Base-by-base conservation (phyloP, 495 filamentous ascomycete genomes). In the Annulohypoxylon stygium region DNA sequence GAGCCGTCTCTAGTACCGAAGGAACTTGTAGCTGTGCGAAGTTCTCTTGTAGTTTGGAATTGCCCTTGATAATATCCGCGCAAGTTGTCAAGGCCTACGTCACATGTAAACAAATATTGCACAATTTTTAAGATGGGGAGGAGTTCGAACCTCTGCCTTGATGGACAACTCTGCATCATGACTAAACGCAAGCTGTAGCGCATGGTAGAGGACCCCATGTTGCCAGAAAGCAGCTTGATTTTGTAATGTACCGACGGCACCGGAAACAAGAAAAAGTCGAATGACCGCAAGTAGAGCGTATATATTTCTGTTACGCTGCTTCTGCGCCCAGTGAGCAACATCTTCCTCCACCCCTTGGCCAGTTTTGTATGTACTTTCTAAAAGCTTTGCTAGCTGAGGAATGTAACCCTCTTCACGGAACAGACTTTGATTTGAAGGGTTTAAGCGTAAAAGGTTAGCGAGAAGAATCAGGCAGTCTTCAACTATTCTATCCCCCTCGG, bases 381-480 rank as follows among this genome's bases (percentile, higher is more conserved):
- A 85, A 23, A 98, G 83, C 25, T 86, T 88, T 20, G 90, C 88
- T 53, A 97, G 80, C 76, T 90, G 91, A 33, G 90, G 86, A 23
- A 97, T 88, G 75, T 91, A 95, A 0, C 93, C 94, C 39, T 92
- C 95, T 79, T 99, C 97, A 55, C 96, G 86, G 77, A 99, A 98
- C 71, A 93, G 91, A 37, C 93, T 95, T 80, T 98, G 97, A 77
- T 98, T 99, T 23, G 95, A 93, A 23, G 90, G 84, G 78, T 98
- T 98, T 68, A 94, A 87, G 48, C 91, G 89, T n/a, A 98, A 84
- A 20, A 99, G 87, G 77, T 98, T 97, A 34, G 93, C 93, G 16
- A 98, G 86, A 59, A 99, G 84, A 41, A 95, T 93, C n/a, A 99
- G 85, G 73, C 96, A 97, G 80, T 99, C 95, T 80, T 97, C 95